A percentile compares a stretch with the other conserved stretches of the same genome.
phyloP scores from a whole-genome alignment of 202 grass and related monocot species.

The Brachypodium distachyon region DNA sequence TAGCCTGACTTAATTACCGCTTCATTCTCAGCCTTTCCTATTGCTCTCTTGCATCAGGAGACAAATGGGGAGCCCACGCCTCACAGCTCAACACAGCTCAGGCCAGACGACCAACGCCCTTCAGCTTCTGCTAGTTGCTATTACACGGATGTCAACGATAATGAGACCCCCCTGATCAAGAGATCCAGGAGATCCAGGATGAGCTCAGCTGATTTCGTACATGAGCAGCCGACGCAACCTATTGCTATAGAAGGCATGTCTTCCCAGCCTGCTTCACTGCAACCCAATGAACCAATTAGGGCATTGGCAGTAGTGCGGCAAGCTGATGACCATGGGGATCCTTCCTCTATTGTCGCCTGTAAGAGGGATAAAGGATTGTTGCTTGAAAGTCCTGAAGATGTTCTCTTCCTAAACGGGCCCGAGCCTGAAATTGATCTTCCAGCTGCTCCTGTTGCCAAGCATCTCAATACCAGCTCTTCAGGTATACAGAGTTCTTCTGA shows the following conservation, averaged over 20 bases:
- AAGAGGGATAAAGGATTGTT: not conserved
- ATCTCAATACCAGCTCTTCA: not conserved
- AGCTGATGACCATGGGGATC: not conserved
- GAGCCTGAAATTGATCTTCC: constrained; percentile 15
- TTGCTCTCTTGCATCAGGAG: not conserved
- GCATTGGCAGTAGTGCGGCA: not conserved
- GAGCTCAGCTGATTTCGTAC: not conserved
- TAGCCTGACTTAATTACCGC: not conserved
- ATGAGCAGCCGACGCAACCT: not conserved
- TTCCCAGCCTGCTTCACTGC: not conserved
- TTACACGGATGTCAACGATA: not conserved
- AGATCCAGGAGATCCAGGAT: constrained; percentile 45
- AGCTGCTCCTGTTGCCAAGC: not conserved
- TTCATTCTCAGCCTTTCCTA: not conserved
- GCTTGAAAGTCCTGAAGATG: not conserved
- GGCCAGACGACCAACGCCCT: not conserved
- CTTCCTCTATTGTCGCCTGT: not conserved
- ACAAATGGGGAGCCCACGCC: not conserved
- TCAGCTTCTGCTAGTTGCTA: not conserved
- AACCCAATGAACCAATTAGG: not conserved
- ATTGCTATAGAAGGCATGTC: too few relatives aligned
- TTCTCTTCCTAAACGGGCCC: constrained; percentile 25
- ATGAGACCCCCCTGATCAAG: constrained; percentile 28
- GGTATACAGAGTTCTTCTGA: not conserved
- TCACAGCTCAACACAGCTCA: not conserved